A percentile compares a stretch with the other conserved stretches of the same genome.
phyloP scores from a whole-genome alignment of 1,139 yeast genomes.

The Kurtzmaniella quercitrusa region DNA sequence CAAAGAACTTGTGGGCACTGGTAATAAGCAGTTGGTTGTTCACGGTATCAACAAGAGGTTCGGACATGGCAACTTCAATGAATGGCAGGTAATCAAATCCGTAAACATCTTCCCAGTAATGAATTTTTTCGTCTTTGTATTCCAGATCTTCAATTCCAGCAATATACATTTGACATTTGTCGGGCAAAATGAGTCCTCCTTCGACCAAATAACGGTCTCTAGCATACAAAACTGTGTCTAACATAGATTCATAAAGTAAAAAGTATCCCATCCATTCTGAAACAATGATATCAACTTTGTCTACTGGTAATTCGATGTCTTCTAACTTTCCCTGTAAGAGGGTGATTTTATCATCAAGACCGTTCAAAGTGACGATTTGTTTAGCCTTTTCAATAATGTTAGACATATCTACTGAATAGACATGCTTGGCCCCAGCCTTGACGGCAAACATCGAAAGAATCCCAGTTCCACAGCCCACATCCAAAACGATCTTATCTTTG shows the following conservation, averaged over 20 bases:
- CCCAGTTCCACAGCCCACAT: conserved; percentile 99
- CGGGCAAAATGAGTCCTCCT: conserved; percentile 93
- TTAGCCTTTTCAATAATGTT: conserved; percentile 92
- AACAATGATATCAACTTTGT: conserved; percentile 86
- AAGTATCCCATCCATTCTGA: conserved; percentile 99
- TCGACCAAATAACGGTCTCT: conserved; percentile 85
- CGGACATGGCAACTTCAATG: conserved; percentile 74
- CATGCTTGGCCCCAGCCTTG: conserved; percentile 95
- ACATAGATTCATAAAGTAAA: conserved; percentile 92
- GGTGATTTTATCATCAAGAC: conserved; percentile 83
- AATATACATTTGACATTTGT: conserved; percentile 82
- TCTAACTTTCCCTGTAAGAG: conserved; percentile 90
- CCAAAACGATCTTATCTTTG: conserved; percentile 92
- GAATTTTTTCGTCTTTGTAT: conserved; percentile 88
- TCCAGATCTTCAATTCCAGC: conserved; percentile 96
- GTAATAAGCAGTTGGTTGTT: conserved; percentile 77
- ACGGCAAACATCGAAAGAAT: conserved; percentile 98
- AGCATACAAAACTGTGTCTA: conserved; percentile 92
- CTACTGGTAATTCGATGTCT: conserved; percentile 78
- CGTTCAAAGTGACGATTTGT: conserved; percentile 79
- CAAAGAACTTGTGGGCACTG: conserved; percentile 63
- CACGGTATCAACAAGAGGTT: conserved; percentile 93
- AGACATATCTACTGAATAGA: conserved; percentile 96
- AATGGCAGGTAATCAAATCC: conserved; percentile 89
- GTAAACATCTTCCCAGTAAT: conserved; percentile 95